Base-by-base conservation (phyloP, 208 protist genomes). In the Leishmania mexicana region DNA sequence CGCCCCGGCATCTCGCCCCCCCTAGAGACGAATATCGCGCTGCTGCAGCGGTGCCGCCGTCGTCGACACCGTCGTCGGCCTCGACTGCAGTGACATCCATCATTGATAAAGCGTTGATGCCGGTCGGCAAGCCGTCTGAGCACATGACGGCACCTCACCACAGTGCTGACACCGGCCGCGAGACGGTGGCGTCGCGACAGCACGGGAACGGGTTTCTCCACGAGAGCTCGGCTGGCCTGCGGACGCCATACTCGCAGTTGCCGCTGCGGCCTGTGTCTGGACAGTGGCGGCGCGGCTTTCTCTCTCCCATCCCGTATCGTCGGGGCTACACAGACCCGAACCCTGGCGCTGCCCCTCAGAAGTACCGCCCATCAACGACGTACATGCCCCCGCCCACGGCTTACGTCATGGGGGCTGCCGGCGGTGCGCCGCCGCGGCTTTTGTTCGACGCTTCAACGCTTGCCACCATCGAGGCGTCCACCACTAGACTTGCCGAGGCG, bases 301-400 rank as follows among this genome's bases (percentile, higher is more conserved):
- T 40, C 3, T 57, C 74, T 13, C 65, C 65, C 17, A 86, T 86
- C 15, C 83, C 83, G 15, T 35, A 51, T 60, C 83, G 78, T n/a
- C 31, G 35, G 6, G 38, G 49, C 21, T 86, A 77, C 83, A 86
- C 83, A 5, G 58, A 82, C 58, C 83, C 83, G 42, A 80, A 62
- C 54, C 65, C 78, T 17, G 57, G 3, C 2, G 64, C 83, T 5
- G 74, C 51, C 31, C 17, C 60, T 1, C 38, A 54, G 11, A 38
- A 31, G 71, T 53, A 62, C 65, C 83, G 74, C 28, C 1, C 21
- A 13, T 28, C 65, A 60, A 42, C 83, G 19, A 86, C 74, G 35
- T 76, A 81, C 62, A 62, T 86, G 83, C 83, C 83, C 54, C 83
- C 83, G 19, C 83, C 83, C 0, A 83, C 83, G 21, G 83, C 83